Conservation (phyloP, 1,139 yeast species). For the Zygotorulaspora mrakii region DNA sequence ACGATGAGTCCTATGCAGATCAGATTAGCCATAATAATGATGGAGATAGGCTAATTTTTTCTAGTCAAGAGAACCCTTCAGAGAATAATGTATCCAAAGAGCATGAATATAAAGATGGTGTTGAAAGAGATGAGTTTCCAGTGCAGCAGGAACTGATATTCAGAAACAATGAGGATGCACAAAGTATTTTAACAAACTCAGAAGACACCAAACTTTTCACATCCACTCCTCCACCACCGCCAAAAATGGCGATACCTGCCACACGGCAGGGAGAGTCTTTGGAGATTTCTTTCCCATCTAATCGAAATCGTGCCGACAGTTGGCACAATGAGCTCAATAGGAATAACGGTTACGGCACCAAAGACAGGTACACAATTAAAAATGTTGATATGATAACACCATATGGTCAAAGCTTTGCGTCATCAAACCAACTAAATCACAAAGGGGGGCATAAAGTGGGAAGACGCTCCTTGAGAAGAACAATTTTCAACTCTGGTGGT, state of each 20-base stretch:
- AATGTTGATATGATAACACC: slow-evolving; percentile 30
- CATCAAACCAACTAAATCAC: slow-evolving; percentile 7
- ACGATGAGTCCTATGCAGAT: slow-evolving; percentile 41
- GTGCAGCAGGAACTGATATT: slow-evolving; percentile 20
- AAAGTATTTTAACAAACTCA: slow-evolving; percentile 36
- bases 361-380: slow-evolving; percentile 29
- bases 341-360: slow-evolving; percentile 15
- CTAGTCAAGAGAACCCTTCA: slow-evolving; percentile 9
- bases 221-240: slow-evolving; percentile 58
- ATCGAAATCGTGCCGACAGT: slow-evolving; percentile 9
- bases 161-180: slow-evolving; percentile 32
- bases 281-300: slow-evolving; percentile 54
- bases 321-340: slow-evolving; percentile 9
- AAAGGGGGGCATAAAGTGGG: slow-evolving; percentile 9
- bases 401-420: slow-evolving; percentile 12
- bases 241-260: slow-evolving; percentile 79
- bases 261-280: slow-evolving; percentile 75
- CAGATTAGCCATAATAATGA: slow-evolving; percentile 12
- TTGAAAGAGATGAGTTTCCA: slow-evolving; percentile 5
- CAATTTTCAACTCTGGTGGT: slow-evolving; percentile 25
- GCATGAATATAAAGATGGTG: not conserved
- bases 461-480: slow-evolving; percentile 23
- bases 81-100: slow-evolving; percentile 5
- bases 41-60: slow-evolving; percentile 9
- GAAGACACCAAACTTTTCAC: slow-evolving; percentile 36